A percentile compares a stretch with the other conserved stretches of the same genome.
Evolutionary conservation across 371 early-diverging fungal genomes (phyloP).

Genomic region (Chytridium lagenaria): DNA sequence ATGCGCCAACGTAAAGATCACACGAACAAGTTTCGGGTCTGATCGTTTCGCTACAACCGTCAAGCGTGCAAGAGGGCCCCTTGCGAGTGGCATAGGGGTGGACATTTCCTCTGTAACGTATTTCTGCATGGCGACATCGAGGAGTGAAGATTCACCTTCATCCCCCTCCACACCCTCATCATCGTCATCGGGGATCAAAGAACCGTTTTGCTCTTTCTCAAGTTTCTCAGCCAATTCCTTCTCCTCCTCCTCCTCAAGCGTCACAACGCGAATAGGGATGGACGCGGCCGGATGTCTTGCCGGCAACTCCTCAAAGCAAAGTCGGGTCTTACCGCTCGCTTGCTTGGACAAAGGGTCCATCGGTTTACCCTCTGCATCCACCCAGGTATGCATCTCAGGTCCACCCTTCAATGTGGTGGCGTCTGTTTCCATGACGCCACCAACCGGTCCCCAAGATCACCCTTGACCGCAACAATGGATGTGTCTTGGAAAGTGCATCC

Average conservation of each 20-base stretch:
- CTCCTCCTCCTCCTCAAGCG: slow-evolving; percentile 5
- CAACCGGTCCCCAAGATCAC: not conserved
- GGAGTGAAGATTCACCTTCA: not conserved
- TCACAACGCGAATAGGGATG: slow-evolving; percentile 16
- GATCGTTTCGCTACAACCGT: not conserved
- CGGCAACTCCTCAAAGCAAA: slow-evolving; percentile 12
- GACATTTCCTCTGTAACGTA: slow-evolving; percentile 12
- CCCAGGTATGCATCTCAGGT: not conserved
- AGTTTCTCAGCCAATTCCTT: not conserved
- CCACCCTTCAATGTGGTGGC: not conserved
- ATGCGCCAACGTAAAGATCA: slow-evolving; percentile 6
- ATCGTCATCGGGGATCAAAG: not conserved
- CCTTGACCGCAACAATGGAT: slow-evolving; percentile 16
- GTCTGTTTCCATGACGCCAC: not conserved
- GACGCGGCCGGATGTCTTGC: not conserved
- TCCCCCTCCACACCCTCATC: not conserved
- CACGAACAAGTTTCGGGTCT: not conserved
- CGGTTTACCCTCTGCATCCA: not conserved
- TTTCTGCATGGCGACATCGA: not conserved
- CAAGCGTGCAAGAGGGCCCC: slow-evolving; percentile 1
- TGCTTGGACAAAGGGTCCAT: not conserved
- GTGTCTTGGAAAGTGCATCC: slow-evolving; percentile 2
- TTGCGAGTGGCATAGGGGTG: not conserved
- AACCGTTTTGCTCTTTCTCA: no score
- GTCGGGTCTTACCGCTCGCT: not conserved